Evolutionary conservation across 1,139 yeast genomes (phyloP).

Genomic region (Suhomyces anneliseae): DNA sequence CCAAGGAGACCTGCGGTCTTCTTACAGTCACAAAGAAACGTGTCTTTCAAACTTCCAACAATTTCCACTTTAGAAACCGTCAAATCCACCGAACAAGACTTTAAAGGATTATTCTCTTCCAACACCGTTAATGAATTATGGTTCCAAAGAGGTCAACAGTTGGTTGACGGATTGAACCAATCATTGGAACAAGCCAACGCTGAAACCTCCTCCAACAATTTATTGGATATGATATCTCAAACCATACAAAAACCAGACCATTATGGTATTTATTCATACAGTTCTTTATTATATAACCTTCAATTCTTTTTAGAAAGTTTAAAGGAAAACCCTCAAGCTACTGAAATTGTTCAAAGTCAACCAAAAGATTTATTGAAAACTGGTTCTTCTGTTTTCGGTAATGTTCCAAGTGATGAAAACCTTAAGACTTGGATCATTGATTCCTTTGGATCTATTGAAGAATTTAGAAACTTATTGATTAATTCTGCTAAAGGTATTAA

Average conservation of each 20-base stretch:
- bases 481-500: conserved; percentile 63
- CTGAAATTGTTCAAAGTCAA: conserved; percentile 19
- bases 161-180: conserved; percentile 49
- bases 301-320: conserved; percentile 60
- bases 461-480: conserved; percentile 62
- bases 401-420: conserved; percentile 40
- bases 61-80: conserved; percentile 35
- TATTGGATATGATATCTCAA: conserved; percentile 37
- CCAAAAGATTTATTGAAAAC: conserved; percentile 41
- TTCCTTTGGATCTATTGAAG: conserved; percentile 68
- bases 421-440: conserved; percentile 47
- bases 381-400: conserved; percentile 35
- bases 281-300: conserved; percentile 59
- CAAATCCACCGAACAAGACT: conserved; percentile 34
- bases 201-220: conserved; percentile 16
- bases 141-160: conserved; percentile 52
- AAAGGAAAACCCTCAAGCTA: conserved; percentile 24
- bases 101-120: conserved; percentile 56
- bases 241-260: conserved; percentile 51
- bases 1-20: conserved; percentile 7
- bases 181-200: conserved; percentile 28
- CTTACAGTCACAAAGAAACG: conserved; percentile 15
- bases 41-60: conserved; percentile 32
- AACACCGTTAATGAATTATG: conserved; percentile 58
- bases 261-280: conserved; percentile 51